A percentile compares a stretch with the other conserved stretches of the same genome.
Evolutionary conservation across 2,329 filamentous ascomycete genomes (phyloP).

Genomic region (Colletotrichum gloeosporioides): DNA sequence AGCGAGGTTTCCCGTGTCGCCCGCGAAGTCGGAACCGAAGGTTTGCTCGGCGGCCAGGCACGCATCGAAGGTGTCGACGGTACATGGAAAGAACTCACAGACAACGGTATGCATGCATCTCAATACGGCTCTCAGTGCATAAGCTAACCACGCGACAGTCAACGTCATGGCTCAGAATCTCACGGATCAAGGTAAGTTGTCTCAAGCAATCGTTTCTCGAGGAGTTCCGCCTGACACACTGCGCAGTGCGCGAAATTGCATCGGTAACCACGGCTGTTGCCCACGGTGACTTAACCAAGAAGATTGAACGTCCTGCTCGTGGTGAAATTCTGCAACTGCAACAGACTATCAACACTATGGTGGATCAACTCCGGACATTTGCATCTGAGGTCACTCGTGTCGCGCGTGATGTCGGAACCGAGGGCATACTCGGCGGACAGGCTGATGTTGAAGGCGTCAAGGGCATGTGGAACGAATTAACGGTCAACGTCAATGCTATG

Average conservation of each 20-base stretch:
- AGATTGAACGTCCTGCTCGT: constrained; percentile 80
- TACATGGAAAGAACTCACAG: constrained; percentile 96
- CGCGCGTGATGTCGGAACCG: constrained; percentile 82
- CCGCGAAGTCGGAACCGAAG: constrained; percentile 94
- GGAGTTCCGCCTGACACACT: background rate
- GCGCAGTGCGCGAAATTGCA: constrained; percentile 79
- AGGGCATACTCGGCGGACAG: constrained; percentile 82
- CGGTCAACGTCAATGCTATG: constrained; percentile 88
- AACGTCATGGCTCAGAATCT: constrained; percentile 86
- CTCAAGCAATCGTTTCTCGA: background rate
- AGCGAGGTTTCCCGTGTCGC: constrained; percentile 95
- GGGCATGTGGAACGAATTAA: constrained; percentile 89
- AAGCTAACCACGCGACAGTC: constrained; percentile 48
- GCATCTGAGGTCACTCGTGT: constrained; percentile 85
- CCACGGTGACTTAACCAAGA: constrained; percentile 82
- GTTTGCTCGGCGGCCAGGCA: constrained; percentile 90
- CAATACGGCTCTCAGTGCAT: constrained; percentile 10
- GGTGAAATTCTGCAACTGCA: constrained; percentile 85
- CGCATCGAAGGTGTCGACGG: constrained; percentile 93
- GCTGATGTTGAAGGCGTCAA: constrained; percentile 84
- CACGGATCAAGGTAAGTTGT: constrained; percentile 69
- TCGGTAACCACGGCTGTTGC: constrained; percentile 85
- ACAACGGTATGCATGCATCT: constrained; percentile 66
- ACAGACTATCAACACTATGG: constrained; percentile 90
- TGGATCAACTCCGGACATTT: constrained; percentile 83